These are phyloP conservation scores for Populus tremula DNA, from an alignment of 345 rosid species.

Conservation along the genomic window DNA sequence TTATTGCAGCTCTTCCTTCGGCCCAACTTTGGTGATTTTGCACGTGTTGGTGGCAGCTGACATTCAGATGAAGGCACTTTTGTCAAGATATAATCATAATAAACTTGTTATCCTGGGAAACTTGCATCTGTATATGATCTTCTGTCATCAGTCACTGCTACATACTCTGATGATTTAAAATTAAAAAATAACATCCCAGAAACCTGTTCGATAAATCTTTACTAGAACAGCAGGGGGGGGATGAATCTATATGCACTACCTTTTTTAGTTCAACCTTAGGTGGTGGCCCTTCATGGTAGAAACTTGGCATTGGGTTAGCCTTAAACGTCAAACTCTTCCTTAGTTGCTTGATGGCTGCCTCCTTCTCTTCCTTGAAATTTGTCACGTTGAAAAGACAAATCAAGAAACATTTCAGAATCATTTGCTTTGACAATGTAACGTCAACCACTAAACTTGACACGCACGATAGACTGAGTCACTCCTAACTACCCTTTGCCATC, in stretches of 20 bases:
- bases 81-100: neutral
- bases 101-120: neutral
- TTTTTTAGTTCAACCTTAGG: slow-evolving; percentile 38
- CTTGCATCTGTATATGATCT: neutral
- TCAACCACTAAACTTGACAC: neutral
- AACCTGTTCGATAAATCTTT: neutral
- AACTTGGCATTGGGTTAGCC: slow-evolving; percentile 45
- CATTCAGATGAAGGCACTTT: neutral
- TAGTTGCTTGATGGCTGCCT: slow-evolving; percentile 37
- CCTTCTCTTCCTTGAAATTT: slow-evolving; percentile 32
- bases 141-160: neutral
- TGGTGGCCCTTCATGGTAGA: slow-evolving; percentile 39
- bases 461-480: neutral
- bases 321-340: slow-evolving; percentile 37
- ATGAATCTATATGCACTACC: slow-evolving; percentile 15
- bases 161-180: neutral
- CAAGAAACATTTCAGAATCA: slow-evolving; percentile 10
- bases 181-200: neutral
- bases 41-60: slow-evolving; percentile 39
- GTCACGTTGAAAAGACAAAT: neutral
- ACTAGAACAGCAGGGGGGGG: neutral
- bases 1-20: slow-evolving; percentile 30
- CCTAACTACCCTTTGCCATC: neutral
- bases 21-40: slow-evolving; percentile 38
- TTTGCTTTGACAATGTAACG: neutral